Base-by-base conservation (phyloP, 2,329 filamentous ascomycete species). In the Hymenotorrendiella dingleyae region DNA sequence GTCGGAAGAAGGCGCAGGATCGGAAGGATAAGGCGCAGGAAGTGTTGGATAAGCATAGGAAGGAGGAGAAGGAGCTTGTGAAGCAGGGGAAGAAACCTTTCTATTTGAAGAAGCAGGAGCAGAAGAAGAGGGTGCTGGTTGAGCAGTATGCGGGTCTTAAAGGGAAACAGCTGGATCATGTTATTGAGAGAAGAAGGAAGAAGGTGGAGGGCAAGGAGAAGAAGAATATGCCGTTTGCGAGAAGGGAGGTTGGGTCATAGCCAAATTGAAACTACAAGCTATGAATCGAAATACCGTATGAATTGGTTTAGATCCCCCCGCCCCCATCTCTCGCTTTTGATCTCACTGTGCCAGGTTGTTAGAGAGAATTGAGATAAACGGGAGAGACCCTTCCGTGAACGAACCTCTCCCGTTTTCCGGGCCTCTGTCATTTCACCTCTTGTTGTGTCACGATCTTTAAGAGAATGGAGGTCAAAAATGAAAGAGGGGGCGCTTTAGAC, bases 81-180 rank as follows among this genome's bases (percentile, higher is more conserved):
- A 80, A 80, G 56, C 78, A 94, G 68, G 93, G 93, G 48, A 96
- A 96, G 78, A 80, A 76, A 62, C 91, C 93, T 0, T 98, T 89
- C 68, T 97, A 87, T 66, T 70, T 97, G 57, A 98, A 98, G 78
- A 83, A 82, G 69, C 80, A 82, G 59, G 91, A 96, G 67, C 78
- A 93, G 71, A 94, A 93, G 81, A 88, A 91, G 72, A 72, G 83
- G 64, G 72, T 89, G 43, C 69, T 96, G 49, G 71, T 86, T 59
- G 82, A 93, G 56, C 80, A 84, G 62, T 96, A 86, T 65, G 76
- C 82, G 55, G 76, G 78, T 46, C 84, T 97, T 83, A 93, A 86
- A 66, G 84, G 84, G 61, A 84, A 82, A 62, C 82, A 96, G 66
- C 77, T 89, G 46, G 85, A 94, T 49, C 84, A 82, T 68, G 80